Conservation (phyloP, 176 grass and related monocot genomes). For the Oryza longistaminata region DNA sequence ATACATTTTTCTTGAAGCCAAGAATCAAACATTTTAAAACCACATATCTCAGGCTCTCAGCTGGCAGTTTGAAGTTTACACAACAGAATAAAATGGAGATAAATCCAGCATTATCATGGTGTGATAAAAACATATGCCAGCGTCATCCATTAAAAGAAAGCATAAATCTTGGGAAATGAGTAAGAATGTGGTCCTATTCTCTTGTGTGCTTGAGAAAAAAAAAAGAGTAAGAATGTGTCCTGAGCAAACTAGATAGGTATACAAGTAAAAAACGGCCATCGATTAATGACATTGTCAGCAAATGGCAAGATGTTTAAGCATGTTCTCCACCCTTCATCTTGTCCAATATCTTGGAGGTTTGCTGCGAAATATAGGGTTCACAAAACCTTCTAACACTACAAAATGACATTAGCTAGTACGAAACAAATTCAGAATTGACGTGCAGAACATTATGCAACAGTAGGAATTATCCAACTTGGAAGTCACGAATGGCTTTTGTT, state of each 20-base stretch:
- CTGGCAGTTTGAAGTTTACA: constrained; percentile 18
- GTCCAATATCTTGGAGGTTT: neutral
- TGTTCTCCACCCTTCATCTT: neutral
- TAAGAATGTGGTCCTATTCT: neutral
- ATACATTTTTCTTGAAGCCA: constrained; percentile 7
- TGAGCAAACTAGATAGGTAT: constrained; percentile 7
- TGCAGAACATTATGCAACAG: neutral
- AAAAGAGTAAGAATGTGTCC: neutral
- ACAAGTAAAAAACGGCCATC: neutral
- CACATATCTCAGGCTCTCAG: constrained; percentile 21
- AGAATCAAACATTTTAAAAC: neutral
- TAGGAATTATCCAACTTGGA: neutral
- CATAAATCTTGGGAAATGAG: neutral
- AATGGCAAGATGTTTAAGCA: neutral
- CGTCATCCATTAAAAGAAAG: neutral
- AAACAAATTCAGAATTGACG: too few relatives aligned
- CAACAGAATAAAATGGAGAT: constrained; percentile 28
- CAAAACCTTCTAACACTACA: neutral
- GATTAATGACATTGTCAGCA: neutral
- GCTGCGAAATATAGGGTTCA: neutral
- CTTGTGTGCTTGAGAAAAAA: too few relatives aligned
- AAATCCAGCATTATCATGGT: neutral
- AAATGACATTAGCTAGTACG: neutral
- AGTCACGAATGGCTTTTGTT: neutral
- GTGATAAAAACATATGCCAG: neutral